Evolutionary conservation across 768 basidiomycete species (phyloP).

Genomic region (Cyathus striatus): DNA sequence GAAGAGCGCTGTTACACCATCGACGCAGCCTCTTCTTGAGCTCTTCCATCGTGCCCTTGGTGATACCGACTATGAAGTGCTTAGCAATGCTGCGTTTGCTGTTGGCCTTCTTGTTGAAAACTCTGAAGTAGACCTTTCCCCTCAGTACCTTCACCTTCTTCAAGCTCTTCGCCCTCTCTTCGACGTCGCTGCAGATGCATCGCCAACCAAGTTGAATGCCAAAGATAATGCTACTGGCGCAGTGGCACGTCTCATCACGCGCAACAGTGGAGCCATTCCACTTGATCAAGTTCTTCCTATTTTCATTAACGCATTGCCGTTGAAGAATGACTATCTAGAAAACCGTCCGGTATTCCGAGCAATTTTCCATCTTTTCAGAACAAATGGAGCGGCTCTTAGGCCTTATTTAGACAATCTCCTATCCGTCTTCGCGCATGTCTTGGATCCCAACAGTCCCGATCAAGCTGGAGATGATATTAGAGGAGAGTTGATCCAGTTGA

Average conservation of each 20-base stretch:
- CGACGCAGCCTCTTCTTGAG: conserved; percentile 75
- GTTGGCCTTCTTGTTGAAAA: conserved; percentile 88
- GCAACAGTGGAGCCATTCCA: conserved; percentile 74
- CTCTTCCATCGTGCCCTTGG: conserved; percentile 80
- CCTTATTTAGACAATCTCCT: conserved; percentile 79
- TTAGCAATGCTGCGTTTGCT: conserved; percentile 95
- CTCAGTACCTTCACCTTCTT: conserved; percentile 78
- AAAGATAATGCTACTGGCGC: conserved; percentile 97
- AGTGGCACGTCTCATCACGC: conserved; percentile 80
- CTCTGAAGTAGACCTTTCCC: conserved; percentile 73
- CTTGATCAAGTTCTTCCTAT: conserved; percentile 88
- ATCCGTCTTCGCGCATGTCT: conserved; percentile 72
- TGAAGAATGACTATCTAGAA: conserved; percentile 86
- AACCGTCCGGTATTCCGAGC: conserved; percentile 87
- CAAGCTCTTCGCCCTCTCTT: conserved; percentile 80
- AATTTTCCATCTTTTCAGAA: conserved; percentile 82
- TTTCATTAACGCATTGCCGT: conserved; percentile 75
- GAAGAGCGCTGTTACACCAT: conserved; percentile 80
- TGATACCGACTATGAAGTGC: conserved; percentile 88
- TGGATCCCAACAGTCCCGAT: conserved; percentile 70
- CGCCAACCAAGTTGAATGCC: conserved; percentile 71
- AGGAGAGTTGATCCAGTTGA: conserved; percentile 67
- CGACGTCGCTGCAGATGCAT: conserved; percentile 52
- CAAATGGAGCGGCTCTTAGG: conserved; percentile 62
- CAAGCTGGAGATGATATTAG: conserved; percentile 80